phyloP scores from a whole-genome alignment of 345 rosid species.

The Salix exigua region DNA sequence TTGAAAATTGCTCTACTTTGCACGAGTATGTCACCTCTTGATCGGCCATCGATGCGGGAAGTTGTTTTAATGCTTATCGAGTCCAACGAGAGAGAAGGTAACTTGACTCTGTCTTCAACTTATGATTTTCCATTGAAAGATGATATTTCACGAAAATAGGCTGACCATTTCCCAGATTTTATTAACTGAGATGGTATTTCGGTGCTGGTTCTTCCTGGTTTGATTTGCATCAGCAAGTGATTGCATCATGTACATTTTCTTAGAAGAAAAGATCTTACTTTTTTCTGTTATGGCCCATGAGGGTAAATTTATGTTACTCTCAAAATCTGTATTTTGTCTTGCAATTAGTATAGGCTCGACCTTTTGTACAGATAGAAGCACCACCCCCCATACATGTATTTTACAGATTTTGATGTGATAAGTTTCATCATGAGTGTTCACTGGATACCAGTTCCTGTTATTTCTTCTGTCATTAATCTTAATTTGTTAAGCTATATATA shows the following conservation, averaged over 20 bases:
- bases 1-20: slow-evolving; percentile 32
- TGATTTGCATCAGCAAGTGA: slow-evolving; percentile 10
- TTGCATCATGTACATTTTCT: slow-evolving; percentile 11
- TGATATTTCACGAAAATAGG: slow-evolving; percentile 16
- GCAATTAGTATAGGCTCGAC: slow-evolving; percentile 3
- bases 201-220: slow-evolving; percentile 11
- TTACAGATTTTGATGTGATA: slow-evolving; percentile 4
- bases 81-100: slow-evolving; percentile 23
- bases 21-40: slow-evolving; percentile 26
- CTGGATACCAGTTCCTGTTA: neutral
- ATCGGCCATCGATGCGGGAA: slow-evolving; percentile 36
- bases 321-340: slow-evolving; percentile 3
- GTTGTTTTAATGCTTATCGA: slow-evolving; percentile 34
- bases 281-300: slow-evolving; percentile 1
- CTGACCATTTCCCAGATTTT: slow-evolving; percentile 5
- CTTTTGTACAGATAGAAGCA: slow-evolving; percentile 25
- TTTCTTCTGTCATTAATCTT: neutral
- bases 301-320: neutral
- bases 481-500: neutral
- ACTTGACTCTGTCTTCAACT: slow-evolving; percentile 3
- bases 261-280: neutral
- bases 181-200: slow-evolving; percentile 18
- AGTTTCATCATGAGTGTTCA: neutral
- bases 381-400: slow-evolving; percentile 5
- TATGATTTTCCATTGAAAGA: slow-evolving; percentile 24